phyloP scores from a whole-genome alignment of 345 rosid genomes.

The Gossypium australe region DNA sequence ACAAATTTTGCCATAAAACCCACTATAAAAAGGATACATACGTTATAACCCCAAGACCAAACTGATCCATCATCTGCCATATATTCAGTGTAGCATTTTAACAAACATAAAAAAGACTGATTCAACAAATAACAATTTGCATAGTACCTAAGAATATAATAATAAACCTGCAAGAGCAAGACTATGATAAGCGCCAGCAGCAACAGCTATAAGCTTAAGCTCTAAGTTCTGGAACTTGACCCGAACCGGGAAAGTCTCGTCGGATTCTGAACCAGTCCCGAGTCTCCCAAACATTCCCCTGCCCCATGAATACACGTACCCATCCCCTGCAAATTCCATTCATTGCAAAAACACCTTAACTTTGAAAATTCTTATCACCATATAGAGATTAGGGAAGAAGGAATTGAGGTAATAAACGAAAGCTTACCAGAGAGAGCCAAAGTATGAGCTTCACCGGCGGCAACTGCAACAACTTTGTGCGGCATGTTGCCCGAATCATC shows the following conservation, averaged over 20 bases:
- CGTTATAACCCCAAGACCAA: slow-evolving; percentile 93
- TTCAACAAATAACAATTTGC: background rate
- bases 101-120: slow-evolving; percentile 3
- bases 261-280: slow-evolving; percentile 67
- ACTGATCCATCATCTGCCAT: slow-evolving; percentile 87
- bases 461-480: slow-evolving; percentile 38
- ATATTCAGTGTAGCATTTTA: background rate
- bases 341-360: background rate
- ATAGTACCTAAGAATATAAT: background rate
- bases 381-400: background rate
- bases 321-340: slow-evolving; percentile 51
- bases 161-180: slow-evolving; percentile 68
- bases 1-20: background rate
- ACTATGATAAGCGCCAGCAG: slow-evolving; percentile 93
- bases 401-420: background rate
- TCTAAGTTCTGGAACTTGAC: slow-evolving; percentile 32
- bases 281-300: slow-evolving; percentile 93
- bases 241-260: slow-evolving; percentile 58
- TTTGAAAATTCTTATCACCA: background rate
- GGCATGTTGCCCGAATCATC: slow-evolving; percentile 30
- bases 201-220: slow-evolving; percentile 54
- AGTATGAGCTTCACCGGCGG: slow-evolving; percentile 87
- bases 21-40: slow-evolving; percentile 63
- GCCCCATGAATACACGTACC: slow-evolving; percentile 81
- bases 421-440: slow-evolving; percentile 35